Percentiles rank a stretch among this genome's conserved stretches.
phyloP scores from a whole-genome alignment of 495 filamentous ascomycete species.

The Glonium stellatum region DNA sequence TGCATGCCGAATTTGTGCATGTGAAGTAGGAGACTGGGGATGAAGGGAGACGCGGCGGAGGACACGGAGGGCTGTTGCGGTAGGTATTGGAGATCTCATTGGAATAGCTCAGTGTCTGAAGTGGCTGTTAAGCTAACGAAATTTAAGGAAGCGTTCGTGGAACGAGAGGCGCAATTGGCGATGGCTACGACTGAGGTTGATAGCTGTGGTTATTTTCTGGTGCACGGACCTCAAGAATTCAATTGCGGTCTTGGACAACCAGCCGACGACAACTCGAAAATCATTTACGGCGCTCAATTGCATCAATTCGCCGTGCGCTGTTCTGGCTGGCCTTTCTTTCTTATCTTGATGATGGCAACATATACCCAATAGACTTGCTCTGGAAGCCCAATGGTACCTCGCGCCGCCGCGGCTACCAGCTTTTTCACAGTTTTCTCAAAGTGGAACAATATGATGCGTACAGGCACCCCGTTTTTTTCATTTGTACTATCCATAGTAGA shows the following conservation, averaged over 20 bases:
- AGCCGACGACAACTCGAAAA: not conserved
- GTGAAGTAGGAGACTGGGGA: conserved; percentile 27
- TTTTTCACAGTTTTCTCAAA: too few species aligned
- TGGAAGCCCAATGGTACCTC: too few species aligned
- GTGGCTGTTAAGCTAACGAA: not conserved
- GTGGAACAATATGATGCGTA: too few species aligned
- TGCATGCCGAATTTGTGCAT: conserved; percentile 60
- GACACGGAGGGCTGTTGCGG: conserved; percentile 19
- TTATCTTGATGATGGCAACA: too few species aligned
- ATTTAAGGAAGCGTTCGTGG: not conserved
- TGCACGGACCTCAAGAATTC: not conserved
- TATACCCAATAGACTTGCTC: too few species aligned
- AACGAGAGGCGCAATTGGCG: not conserved
- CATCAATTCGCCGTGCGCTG: too few species aligned
- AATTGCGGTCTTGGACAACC: not conserved
- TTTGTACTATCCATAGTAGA: conserved; percentile 8
- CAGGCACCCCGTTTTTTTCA: too few species aligned
- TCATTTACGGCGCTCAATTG: not conserved
- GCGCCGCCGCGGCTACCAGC: too few species aligned
- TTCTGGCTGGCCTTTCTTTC: too few species aligned
- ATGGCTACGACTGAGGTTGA: not conserved
- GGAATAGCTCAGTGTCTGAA: not conserved
- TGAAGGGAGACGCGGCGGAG: conserved; percentile 17
- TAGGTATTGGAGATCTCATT: conserved; percentile 27
- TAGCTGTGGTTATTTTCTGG: not conserved